Conservation (phyloP, 2,329 filamentous ascomycete genomes). For the Celoporthe dispersa region DNA sequence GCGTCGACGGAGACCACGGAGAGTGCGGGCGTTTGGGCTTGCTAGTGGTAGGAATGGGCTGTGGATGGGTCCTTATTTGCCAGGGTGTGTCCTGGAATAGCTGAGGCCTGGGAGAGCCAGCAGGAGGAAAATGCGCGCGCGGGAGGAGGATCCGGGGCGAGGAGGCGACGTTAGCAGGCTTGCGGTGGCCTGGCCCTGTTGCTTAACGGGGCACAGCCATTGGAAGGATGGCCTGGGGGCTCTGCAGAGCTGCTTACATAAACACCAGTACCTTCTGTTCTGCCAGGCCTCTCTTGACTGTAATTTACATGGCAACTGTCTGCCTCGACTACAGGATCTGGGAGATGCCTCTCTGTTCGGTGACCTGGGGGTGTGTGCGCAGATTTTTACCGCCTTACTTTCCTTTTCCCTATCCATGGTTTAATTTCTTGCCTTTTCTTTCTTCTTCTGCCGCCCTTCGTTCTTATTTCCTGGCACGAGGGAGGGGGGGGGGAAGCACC, state of each 20-base stretch:
- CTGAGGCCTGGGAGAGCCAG: neutral
- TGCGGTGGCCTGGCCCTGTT: neutral
- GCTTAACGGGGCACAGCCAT: constrained; percentile 10
- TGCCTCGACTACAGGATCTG: neutral
- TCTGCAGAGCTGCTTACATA: constrained; percentile 7
- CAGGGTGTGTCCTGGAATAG: constrained; percentile 12
- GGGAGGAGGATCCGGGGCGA: neutral
- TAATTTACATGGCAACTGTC: neutral
- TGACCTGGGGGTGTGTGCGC: too few relatives aligned
- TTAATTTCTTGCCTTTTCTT: too few relatives aligned
- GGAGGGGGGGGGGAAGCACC: neutral
- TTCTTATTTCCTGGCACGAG: neutral
- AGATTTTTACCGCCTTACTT: too few relatives aligned
- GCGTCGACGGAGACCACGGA: constrained; percentile 3
- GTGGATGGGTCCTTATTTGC: constrained; percentile 3
- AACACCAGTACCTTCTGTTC: neutral
- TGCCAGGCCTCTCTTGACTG: too few relatives aligned
- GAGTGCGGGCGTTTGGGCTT: constrained; percentile 7
- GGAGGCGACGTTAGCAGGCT: neutral
- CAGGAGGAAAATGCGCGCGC: neutral
- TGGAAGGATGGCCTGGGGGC: neutral
- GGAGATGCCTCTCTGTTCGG: neutral
- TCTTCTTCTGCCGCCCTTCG: too few relatives aligned
- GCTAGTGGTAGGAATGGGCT: neutral
- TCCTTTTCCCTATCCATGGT: too few relatives aligned